Evolutionary conservation across 1,139 yeast species (phyloP), one percentile per base, ranked within the genome.

Genomic region (Taphrina betulina): DNA sequence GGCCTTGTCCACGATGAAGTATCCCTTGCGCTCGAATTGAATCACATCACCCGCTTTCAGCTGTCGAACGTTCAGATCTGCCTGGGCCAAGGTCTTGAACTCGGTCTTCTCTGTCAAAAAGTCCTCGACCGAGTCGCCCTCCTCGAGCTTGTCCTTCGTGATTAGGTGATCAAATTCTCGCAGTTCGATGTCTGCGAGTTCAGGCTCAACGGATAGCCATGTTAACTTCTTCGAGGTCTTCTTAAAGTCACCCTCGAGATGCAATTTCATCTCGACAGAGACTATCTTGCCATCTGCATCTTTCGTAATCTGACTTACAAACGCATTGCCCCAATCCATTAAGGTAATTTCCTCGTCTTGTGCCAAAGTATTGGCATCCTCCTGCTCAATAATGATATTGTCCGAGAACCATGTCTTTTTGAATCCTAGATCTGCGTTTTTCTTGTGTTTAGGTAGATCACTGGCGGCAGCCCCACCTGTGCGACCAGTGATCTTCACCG

Each of bases 281-380:
- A 84, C 83, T 41, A 75, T 66, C 57, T 76, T 79, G 57, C 78
- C 80, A 62, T 77, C 83, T 58, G 72, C 75, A 23, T 71, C 71
- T 70, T 80, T 83, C 68, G 74, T 72, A 67, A 90, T 79, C 72
- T 82, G 81, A 65, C 85, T 78, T 63, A 90, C 75, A 63, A 92
- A 85, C 57, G 84, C 88, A 69, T 92, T 92, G 78, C 97, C 97
- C 98, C 98, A 92, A 74, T 92, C 97, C 98, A 92, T 92, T 68
- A 92, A 80, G 38, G 97, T 92, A 60, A 90, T 78, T 75, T 92
- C 97, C 74, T 92, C 97, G 59, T 77, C 78, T 57, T 78, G 80
- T 58, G 73, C 70, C 61, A 86, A 75, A 28, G 82, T 75, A 60
- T 75, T 78, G 57, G 96, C 97, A 73, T 92, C 98, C 31, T 78